These are phyloP conservation scores for Zarea fungicola DNA, from an alignment of 2,329 filamentous ascomycete genomes.

Conservation along the genomic window DNA sequence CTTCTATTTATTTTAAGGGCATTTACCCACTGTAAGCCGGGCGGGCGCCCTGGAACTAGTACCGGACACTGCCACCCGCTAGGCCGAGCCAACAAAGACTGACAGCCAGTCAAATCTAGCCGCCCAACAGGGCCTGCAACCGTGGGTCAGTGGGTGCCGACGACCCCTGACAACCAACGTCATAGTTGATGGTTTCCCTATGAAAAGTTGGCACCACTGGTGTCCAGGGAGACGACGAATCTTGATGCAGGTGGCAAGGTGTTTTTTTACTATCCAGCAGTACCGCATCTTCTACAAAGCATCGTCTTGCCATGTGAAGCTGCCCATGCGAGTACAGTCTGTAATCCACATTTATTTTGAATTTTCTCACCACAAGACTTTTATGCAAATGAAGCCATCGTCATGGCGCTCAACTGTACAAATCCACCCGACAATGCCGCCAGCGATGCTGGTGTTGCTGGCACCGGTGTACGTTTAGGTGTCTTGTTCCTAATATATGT, in stretches of 20 bases:
- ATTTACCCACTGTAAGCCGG: no score
- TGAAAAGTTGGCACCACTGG: not conserved
- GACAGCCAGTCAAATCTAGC: not conserved
- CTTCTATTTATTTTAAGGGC: no score
- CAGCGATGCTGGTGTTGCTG: conserved; percentile 54
- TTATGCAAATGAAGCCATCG: not conserved
- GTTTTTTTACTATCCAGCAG: no score
- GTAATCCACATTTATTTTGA: no score
- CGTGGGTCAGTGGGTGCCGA: not conserved
- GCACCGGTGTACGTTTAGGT: conserved; percentile 43
- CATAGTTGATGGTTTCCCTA: conserved; percentile 1
- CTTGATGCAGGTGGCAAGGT: not conserved
- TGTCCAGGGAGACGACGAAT: not conserved
- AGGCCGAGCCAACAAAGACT: no score
- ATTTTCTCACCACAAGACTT: no score
- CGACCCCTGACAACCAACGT: conserved; percentile 6
- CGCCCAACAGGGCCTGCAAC: not conserved
- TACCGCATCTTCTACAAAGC: no score
- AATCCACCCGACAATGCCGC: conserved; percentile 14
- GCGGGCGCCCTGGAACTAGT: no score
- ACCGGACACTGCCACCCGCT: no score
- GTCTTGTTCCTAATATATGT: not conserved
- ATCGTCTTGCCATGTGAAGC: no score
- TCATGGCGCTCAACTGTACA: conserved; percentile 3
- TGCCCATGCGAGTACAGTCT: no score